A percentile compares a stretch with the other conserved stretches of the same genome.
phyloP scores from a whole-genome alignment of 768 basidiomycete genomes.

The Termitomyces sp. region DNA sequence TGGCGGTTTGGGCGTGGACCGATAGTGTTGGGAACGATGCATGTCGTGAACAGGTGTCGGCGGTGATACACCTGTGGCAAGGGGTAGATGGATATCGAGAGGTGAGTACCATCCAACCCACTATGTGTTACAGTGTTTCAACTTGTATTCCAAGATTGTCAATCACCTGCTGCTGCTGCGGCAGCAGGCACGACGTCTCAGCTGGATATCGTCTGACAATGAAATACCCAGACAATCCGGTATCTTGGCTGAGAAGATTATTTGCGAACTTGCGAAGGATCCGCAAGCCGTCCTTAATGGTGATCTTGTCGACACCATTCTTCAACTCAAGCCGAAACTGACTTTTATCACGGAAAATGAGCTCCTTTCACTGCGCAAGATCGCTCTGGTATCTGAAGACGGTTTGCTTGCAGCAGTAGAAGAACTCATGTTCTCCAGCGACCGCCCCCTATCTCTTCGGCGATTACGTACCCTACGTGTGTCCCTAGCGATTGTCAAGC shows the following conservation, averaged over 20 bases:
- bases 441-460: conserved; percentile 47
- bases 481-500: conserved; percentile 52
- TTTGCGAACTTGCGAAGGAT: conserved; percentile 55
- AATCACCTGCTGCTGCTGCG: conserved; percentile 70
- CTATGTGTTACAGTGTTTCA: background rate
- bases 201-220: conserved; percentile 66
- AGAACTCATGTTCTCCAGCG: conserved; percentile 48
- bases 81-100: conserved; percentile 67
- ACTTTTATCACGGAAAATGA: conserved; percentile 62
- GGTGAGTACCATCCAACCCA: conserved; percentile 31
- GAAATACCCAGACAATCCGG: conserved; percentile 59
- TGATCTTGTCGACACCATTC: conserved; percentile 56
- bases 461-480: conserved; percentile 60
- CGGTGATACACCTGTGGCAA: conserved; percentile 65
- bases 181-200: conserved; percentile 68
- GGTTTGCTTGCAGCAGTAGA: conserved; percentile 62
- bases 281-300: conserved; percentile 57
- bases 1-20: conserved; percentile 77
- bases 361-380: conserved; percentile 51
- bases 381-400: conserved; percentile 66
- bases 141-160: conserved; percentile 47
- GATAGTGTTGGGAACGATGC: conserved; percentile 66
- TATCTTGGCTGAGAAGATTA: conserved; percentile 65
- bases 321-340: conserved; percentile 55
- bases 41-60: conserved; percentile 62